These are phyloP conservation scores for Malus hybrid DNA, from an alignment of 331 rosid species.

Conservation along the genomic window DNA sequence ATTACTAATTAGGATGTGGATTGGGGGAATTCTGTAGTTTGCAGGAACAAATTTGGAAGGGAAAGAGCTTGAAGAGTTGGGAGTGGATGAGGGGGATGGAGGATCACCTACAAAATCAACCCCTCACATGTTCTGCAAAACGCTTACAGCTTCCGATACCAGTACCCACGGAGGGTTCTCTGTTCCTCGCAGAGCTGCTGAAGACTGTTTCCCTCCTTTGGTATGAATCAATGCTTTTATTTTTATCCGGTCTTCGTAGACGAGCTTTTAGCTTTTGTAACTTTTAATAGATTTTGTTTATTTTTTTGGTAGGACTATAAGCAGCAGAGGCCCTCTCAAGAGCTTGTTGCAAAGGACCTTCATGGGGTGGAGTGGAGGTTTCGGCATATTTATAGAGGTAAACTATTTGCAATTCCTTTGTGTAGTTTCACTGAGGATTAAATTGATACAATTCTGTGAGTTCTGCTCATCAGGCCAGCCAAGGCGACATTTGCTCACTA, in stretches of 20 bases:
- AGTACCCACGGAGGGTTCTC: conserved; percentile 98
- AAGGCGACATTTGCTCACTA: conserved; percentile 92
- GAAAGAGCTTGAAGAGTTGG: conserved; percentile 60
- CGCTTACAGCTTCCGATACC: conserved; percentile 96
- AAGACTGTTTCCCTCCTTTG: conserved; percentile 96
- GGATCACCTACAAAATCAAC: conserved; percentile 71
- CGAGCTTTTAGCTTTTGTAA: too few species aligned
- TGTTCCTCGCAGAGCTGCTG: conserved; percentile 97
- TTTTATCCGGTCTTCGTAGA: too few species aligned
- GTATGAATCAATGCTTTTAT: conserved; percentile 22
- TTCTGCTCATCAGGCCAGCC: conserved; percentile 83
- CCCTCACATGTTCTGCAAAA: conserved; percentile 97
- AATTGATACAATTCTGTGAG: conserved; percentile 1
- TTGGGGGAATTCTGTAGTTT: conserved; percentile 39
- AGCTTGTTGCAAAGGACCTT: conserved; percentile 88
- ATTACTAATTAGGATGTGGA: conserved; percentile 1
- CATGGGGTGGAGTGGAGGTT: conserved; percentile 92
- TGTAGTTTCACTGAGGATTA: conserved; percentile 19
- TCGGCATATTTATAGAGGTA: conserved; percentile 92
- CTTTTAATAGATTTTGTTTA: conserved; percentile 6
- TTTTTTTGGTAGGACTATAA: conserved; percentile 61
- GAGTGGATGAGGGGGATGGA: conserved; percentile 59
- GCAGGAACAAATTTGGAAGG: conserved; percentile 48
- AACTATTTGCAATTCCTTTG: background rate
- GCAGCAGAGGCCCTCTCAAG: conserved; percentile 96